Base-by-base conservation (phyloP, 805 yeast species). In the Kuraishia hungarica region DNA sequence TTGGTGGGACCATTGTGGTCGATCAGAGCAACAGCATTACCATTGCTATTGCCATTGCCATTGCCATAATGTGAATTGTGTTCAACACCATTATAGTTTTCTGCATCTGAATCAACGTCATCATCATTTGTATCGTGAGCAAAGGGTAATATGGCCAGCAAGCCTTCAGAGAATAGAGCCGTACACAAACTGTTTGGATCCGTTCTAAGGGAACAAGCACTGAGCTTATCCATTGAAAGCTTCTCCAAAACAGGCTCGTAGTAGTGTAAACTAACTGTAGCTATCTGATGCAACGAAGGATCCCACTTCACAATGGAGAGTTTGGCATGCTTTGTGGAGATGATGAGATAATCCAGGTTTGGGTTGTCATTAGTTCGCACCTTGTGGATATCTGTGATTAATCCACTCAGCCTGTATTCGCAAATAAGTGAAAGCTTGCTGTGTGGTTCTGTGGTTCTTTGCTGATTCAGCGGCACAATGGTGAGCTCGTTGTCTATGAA, bases 191-290 rank as follows among this genome's bases (percentile, higher is more conserved):
- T 73, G 53, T 74, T 76, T 0, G 96, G 89, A 56, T 88, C 96
- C 0, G 81, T 72, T 23, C 82, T 69, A 56, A 87, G 74, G 8
- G 71, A 70, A 0, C 87, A 70, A 5, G 69, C 66, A 53, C 58
- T 72, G 58, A 61, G 62, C 63, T 15, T 64, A 60, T 23, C 68
- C 61, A 22, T 69, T 69, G 83, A 76, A 11, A 76, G 62, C 39
- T 76, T 73, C 48, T 77, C 78, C 53, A 90, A 73, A 24, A 81
- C 81, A 50, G 82, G 80, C 62, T 93, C 97, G 67, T 92, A 94
- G 66, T 80, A 90, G 70, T 94, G 99, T 53, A 94, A 72, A 53
- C 96, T 87, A 1, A 82, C 77, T 0, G 97, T 89, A 24, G 78
- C 73, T n/a, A 93, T 73, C 1, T 78, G 62, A 59, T 81, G 75